Percentiles rank a stretch among this genome's conserved stretches.
Conservation (phyloP, 148 eudicot genomes). For the Hydrangea macrophylla region DNA sequence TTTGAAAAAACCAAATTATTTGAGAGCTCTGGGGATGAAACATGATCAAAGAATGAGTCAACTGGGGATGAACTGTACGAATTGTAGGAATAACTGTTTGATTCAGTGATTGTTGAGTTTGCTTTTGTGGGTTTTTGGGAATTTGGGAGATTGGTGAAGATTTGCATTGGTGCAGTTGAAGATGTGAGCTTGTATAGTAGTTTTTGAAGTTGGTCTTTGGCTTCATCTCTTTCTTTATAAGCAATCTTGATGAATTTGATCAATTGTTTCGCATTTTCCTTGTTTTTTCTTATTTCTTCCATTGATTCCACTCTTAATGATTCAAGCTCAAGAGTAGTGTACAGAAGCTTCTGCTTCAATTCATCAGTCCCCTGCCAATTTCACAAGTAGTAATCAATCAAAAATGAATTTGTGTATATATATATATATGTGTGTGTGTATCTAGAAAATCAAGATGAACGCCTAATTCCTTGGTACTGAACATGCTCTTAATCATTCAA, state of each 20-base stretch:
- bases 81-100: slow-evolving; percentile 39
- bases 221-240: slow-evolving; percentile 62
- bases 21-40: slow-evolving; percentile 31
- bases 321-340: slow-evolving; percentile 47
- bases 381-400: not conserved
- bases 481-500: not conserved
- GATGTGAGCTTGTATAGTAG: slow-evolving; percentile 25
- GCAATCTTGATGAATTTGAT: slow-evolving; percentile 35
- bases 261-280: slow-evolving; percentile 34
- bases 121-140: slow-evolving; percentile 22
- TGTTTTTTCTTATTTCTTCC: slow-evolving; percentile 39
- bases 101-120: slow-evolving; percentile 52
- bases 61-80: slow-evolving; percentile 36
- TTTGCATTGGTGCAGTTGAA: not conserved
- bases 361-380: slow-evolving; percentile 40
- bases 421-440: no score
- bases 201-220: slow-evolving; percentile 35
- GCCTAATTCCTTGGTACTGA: not conserved
- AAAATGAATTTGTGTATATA: not conserved
- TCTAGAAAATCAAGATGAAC: not conserved
- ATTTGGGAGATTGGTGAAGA: slow-evolving; percentile 8
- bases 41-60: slow-evolving; percentile 27
- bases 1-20: slow-evolving; percentile 6
- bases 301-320: slow-evolving; percentile 32
- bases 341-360: slow-evolving; percentile 47